Base-by-base conservation (phyloP, 768 basidiomycete species). In the Tricholoma matsutake region DNA sequence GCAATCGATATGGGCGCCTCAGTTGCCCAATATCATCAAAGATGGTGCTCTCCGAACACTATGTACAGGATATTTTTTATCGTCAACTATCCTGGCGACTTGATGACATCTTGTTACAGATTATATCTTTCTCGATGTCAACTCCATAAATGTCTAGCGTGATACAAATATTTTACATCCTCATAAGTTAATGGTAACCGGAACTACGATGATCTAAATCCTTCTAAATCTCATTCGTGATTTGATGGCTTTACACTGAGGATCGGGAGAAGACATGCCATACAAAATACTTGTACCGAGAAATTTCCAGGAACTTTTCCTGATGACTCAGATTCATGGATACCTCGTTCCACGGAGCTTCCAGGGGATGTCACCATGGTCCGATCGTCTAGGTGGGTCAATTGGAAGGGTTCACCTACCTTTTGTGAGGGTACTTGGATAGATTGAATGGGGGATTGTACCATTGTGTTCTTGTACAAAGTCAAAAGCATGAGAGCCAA, bases 401-500 rank as follows among this genome's bases (percentile, higher is more conserved):
- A 25, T 1, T 25, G 3, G 22, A 25, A 25, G 22, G 22, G 22
- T 25, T 25, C 22, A 25, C 2, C 22, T 25, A 25, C 22, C 22
- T n/a, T n/a, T n/a, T n/a, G n/a, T n/a, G n/a, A n/a, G n/a, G n/a
- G n/a, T n/a, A n/a, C n/a, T n/a, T n/a, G 37, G 11, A 14, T 28
- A 49, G 16, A 25, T 25, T 28, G 11, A 6, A 28, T 49, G 18
- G 18, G 18, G 6, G 37, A 37, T 6, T 35, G 7, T 41, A 16
- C n/a, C 39, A 43, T 18, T 43, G 41, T 43, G 41, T 56, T 51
- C 28, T 57, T 68, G 67, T 66, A 68, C 68, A 68, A 69, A 66
- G 64, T 64, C 56, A 67, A 64, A 53, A 63, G 60, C 61, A 60
- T 68, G 62, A 56, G 53, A 67, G 63, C 64, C 66, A 70, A 68